Evolutionary conservation across 2,329 filamentous ascomycete species (phyloP), one percentile per base, ranked within the genome.

Genomic region (Passalora sequoiae): DNA sequence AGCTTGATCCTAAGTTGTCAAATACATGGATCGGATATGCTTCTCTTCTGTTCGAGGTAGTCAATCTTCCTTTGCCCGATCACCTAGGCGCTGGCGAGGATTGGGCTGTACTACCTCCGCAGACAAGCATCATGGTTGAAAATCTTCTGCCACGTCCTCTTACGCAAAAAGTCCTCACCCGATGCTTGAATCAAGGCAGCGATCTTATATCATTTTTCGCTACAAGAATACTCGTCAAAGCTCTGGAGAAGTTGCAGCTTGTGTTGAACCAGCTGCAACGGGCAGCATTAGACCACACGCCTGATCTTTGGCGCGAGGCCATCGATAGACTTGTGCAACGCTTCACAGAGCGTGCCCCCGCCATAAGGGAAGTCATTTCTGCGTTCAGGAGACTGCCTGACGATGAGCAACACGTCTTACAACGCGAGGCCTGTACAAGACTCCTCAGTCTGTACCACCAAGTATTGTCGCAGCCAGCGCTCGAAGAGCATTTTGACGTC

Each of bases 21-120:
- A 83, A 89, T 32, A 92, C 89, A 0, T 98, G 92, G 92, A 86
- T 97, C 54, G 89, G 91, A 30, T 95, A 94, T 61, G 88, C 89
- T 0, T 81, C 89, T 0, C 87, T 97, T 50, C 69, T 98, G 4
- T 94, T 94, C 65, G 85, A 84, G 48, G 80, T 83, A 1, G 80
- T 96, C 33, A 77, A 83, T 44, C 70, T 94, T 25, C 80, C 83
- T 1, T 71, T 95, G 2, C 89, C 89, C 2, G 61, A 70, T 19
- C 77, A 77, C 47, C 87, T 91, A 59, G 88, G 88, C 9, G 78
- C 81, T 54, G 72, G 40, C 9, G 40, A 50, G 2, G 50, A 42
- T 30, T 83, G 80, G 50, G 78, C 81, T 17, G 66, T 71, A 13
- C 69, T 82, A 10, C 89, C 92, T 21, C 91, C 92, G 6, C 87